Base-by-base conservation (phyloP, 2,329 filamentous ascomycete species). In the Stemphylium lycopersici region DNA sequence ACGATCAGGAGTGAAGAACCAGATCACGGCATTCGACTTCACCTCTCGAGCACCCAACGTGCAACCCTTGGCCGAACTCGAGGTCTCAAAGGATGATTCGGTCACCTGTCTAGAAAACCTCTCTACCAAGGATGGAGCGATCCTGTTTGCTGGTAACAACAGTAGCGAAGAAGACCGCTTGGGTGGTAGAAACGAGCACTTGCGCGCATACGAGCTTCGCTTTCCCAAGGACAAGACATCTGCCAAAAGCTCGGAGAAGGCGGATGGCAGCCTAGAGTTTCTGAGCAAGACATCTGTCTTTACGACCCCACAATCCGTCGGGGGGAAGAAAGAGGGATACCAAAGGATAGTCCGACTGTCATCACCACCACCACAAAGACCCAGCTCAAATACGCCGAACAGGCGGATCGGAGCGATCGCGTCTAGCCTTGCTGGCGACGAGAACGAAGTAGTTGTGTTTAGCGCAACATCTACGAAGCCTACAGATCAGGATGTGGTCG, bases 1-100 rank as follows among this genome's bases (percentile, higher is more conserved):
- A 12, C 41, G 52, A 41, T 45, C 47, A 13, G 92, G 91, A 39
- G 90, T 96, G 18, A 87, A 87, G 52, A 96, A 96, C 80, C 91
- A 91, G 76, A 91, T 96, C 69, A 87, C 86, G 26, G 52, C 63
- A 12, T 81, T 96, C 59, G 87, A 93, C 72, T 83, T 87, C n/a
- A 86, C 84, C 66, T 86, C 84, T 33, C 80, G 85, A 51, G 84
- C 87, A 42, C 78, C 91, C 44, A 70, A 43, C 15, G 82, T 86
- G 59, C 79, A 88, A 62, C 68, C 73, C n/a, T 79, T 83, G 18
- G 85, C 87, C 61, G 90, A 96, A 64, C 81, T 93, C 68, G 87
- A 91, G 55, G 85, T 96, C 43, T 90, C 90, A 65, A 86, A 93
- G 70, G 93, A 97, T 78, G 93, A 98, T 76, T 96, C 90, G 52